phyloP scores from a whole-genome alignment of 768 basidiomycete species.

The Lactarius quietus region DNA sequence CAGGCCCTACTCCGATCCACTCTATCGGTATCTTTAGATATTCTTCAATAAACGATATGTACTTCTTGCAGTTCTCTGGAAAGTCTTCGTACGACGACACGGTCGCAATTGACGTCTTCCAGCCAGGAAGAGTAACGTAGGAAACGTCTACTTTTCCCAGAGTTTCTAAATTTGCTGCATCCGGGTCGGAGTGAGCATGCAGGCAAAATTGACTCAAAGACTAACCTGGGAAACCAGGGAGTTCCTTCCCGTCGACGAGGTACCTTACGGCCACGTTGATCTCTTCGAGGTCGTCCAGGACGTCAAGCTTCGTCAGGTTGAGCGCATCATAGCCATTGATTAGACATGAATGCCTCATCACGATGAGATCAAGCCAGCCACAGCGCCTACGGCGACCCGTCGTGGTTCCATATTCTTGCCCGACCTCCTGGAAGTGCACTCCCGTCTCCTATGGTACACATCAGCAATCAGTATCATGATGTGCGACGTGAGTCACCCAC shows the following conservation, averaged over 20 bases:
- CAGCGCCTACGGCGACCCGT: conserved; percentile 91
- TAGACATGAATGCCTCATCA: conserved; percentile 84
- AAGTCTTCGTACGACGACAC: conserved; percentile 64
- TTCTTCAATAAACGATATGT: conserved; percentile 82
- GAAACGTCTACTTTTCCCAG: conserved; percentile 77
- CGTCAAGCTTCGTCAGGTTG: conserved; percentile 95
- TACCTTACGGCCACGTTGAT: conserved; percentile 89
- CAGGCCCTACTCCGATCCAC: conserved; percentile 95
- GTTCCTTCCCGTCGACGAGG: conserved; percentile 66
- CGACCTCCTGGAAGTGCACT: conserved; percentile 88
- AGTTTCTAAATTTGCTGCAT: conserved; percentile 76
- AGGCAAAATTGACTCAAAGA: conserved; percentile 28
- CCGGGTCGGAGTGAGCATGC: background rate
- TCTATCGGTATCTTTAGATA: conserved; percentile 69
- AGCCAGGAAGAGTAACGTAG: conserved; percentile 89
- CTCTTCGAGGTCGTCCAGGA: conserved; percentile 79
- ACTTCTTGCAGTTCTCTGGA: conserved; percentile 80
- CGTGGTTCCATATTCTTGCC: conserved; percentile 86
- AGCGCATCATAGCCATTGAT: conserved; percentile 95
- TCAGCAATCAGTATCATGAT: background rate
- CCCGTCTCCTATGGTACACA: conserved; percentile 60
- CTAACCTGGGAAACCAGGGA: conserved; percentile 82
- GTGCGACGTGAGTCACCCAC: conserved; percentile 40
- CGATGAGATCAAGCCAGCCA: conserved; percentile 97
- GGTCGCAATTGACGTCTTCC: conserved; percentile 74